Conservation (phyloP, 2,329 filamentous ascomycete genomes). For the Penicillium sp. region DNA sequence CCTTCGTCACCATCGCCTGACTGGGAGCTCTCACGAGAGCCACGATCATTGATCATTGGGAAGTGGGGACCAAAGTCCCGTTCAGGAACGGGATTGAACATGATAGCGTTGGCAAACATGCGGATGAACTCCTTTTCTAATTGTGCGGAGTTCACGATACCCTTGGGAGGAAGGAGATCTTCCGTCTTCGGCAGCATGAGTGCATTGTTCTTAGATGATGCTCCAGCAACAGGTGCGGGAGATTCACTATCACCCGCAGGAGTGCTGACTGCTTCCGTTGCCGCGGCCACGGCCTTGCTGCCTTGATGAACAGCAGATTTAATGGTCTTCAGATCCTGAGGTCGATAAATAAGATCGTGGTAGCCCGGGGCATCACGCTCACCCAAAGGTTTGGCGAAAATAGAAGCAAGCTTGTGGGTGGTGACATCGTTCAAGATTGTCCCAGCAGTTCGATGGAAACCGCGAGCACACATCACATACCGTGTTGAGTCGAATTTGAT, state of each 20-base stretch:
- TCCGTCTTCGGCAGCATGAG: slow-evolving; percentile 59
- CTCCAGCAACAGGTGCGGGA: slow-evolving; percentile 32
- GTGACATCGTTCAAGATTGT: slow-evolving; percentile 75
- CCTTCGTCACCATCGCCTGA: slow-evolving; percentile 75
- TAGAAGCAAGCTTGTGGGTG: slow-evolving; percentile 75
- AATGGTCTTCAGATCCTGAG: slow-evolving; percentile 77
- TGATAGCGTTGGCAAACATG: slow-evolving; percentile 97
- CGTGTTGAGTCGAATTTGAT: slow-evolving; percentile 32
- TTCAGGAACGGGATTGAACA: slow-evolving; percentile 90
- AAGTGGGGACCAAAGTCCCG: slow-evolving; percentile 68
- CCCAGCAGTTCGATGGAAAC: slow-evolving; percentile 66
- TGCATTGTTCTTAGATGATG: slow-evolving; percentile 43
- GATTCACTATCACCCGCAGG: slow-evolving; percentile 61
- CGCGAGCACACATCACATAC: slow-evolving; percentile 45
- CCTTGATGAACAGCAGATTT: slow-evolving; percentile 65
- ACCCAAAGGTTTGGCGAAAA: slow-evolving; percentile 74
- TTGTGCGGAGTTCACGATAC: slow-evolving; percentile 90
- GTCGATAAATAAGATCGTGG: slow-evolving; percentile 69
- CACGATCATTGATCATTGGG: slow-evolving; percentile 46
- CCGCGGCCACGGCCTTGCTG: slow-evolving; percentile 45
- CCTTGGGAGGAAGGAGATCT: slow-evolving; percentile 80
- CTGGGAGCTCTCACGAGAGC: slow-evolving; percentile 42
- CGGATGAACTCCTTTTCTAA: slow-evolving; percentile 90
- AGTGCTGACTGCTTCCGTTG: slow-evolving; percentile 64
- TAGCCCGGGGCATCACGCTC: slow-evolving; percentile 77